Evolutionary conservation across 2,329 filamentous ascomycete genomes (phyloP).

Genomic region (Clarireedia hainanense): DNA sequence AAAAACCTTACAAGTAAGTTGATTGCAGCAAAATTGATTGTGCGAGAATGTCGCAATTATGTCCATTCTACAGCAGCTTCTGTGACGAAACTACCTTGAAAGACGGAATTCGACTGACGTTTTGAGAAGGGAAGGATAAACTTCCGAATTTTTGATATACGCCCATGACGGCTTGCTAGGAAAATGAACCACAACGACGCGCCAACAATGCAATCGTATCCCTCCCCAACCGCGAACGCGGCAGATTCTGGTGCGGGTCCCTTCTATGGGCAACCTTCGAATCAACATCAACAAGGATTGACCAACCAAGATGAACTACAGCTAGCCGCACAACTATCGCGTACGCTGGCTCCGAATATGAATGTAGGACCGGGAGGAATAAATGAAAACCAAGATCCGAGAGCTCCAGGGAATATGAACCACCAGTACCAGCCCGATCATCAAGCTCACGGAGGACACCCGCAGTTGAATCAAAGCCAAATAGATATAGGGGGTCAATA

Average conservation of each 20-base stretch:
- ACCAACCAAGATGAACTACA: conserved; percentile 29
- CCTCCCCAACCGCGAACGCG: conserved; percentile 24
- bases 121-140: conserved; percentile 11
- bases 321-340: conserved; percentile 38
- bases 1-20: conserved; percentile 16
- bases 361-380: conserved; percentile 31
- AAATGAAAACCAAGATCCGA: conserved; percentile 32
- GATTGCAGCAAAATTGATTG: conserved; percentile 20
- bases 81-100: background rate
- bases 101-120: conserved; percentile 18
- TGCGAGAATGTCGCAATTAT: conserved; percentile 9
- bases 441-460: conserved; percentile 15
- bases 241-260: conserved; percentile 22
- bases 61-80: conserved; percentile 5
- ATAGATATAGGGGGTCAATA: conserved; percentile 39
- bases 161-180: conserved; percentile 16
- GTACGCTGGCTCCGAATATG: conserved; percentile 37
- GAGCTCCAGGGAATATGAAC: conserved; percentile 28
- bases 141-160: conserved; percentile 8
- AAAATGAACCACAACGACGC: conserved; percentile 20
- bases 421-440: conserved; percentile 30
- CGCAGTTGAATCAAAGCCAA: conserved; percentile 15
- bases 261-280: conserved; percentile 22
- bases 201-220: conserved; percentile 27
- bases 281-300: conserved; percentile 21